Evolutionary conservation across 2,329 filamentous ascomycete species (phyloP).

Genomic region (Alternaria sp.): DNA sequence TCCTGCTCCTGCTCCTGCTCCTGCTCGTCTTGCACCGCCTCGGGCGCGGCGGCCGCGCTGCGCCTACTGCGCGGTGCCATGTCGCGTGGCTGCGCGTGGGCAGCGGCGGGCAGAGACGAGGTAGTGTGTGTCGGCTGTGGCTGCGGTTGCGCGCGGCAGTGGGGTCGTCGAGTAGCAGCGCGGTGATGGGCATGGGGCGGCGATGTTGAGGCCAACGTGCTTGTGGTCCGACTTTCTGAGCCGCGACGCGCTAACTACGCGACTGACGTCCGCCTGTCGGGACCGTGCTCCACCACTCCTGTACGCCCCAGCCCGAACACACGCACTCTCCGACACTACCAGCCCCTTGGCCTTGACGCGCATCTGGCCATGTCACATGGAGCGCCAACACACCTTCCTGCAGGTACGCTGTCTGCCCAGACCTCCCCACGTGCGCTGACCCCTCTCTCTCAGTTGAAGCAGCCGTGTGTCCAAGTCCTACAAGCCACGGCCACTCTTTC

Average conservation of each 20-base stretch:
- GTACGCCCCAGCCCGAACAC: neutral
- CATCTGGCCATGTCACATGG: conserved; percentile 27
- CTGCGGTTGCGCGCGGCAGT: conserved; percentile 13
- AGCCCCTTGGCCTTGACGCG: neutral
- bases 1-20: conserved; percentile 30
- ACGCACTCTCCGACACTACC: neutral
- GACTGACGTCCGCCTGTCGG: conserved; percentile 10
- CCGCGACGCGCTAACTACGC: conserved; percentile 29
- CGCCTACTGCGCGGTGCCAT: conserved; percentile 50
- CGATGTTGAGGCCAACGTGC: conserved; percentile 10
- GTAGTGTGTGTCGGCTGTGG: neutral
- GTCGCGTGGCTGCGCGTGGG: conserved; percentile 41
- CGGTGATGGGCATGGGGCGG: conserved; percentile 15
- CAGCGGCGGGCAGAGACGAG: conserved; percentile 1
- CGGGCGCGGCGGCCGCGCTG: conserved; percentile 43
- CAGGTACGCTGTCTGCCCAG: conserved; percentile 29
- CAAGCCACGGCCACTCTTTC: conserved; percentile 60
- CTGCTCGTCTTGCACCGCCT: conserved; percentile 35
- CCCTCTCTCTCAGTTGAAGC: conserved; percentile 57
- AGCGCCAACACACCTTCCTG: conserved; percentile 51
- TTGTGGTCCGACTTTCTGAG: conserved; percentile 12
- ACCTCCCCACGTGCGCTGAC: conserved; percentile 2
- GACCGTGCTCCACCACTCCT: conserved; percentile 8
- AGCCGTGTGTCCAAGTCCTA: conserved; percentile 64
- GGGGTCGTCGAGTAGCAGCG: conserved; percentile 16